Conservation (phyloP, 2,329 filamentous ascomycete species). For the Oidium heveae region DNA sequence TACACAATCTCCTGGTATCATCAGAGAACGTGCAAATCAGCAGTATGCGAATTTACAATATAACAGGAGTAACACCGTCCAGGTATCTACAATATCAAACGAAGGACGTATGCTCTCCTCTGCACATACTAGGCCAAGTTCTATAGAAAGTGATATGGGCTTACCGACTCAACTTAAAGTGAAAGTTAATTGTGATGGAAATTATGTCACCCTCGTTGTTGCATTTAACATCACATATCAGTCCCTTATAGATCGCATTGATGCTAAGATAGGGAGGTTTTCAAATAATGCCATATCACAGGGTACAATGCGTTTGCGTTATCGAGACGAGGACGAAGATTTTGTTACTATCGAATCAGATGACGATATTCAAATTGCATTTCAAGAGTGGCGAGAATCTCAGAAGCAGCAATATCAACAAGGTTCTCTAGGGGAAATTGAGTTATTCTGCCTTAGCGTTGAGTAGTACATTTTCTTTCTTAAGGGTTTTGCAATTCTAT, state of each 20-base stretch:
- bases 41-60: slow-evolving; percentile 14
- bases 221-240: slow-evolving; percentile 89
- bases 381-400: slow-evolving; percentile 78
- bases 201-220: slow-evolving; percentile 87
- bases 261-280: slow-evolving; percentile 75
- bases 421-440: slow-evolving; percentile 66
- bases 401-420: slow-evolving; percentile 32
- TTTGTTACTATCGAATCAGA: slow-evolving; percentile 85
- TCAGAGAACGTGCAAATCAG: slow-evolving; percentile 27
- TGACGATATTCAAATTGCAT: slow-evolving; percentile 87
- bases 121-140: slow-evolving; percentile 13
- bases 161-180: slow-evolving; percentile 67
- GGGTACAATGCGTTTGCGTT: slow-evolving; percentile 65
- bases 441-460: slow-evolving; percentile 47
- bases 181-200: slow-evolving; percentile 77
- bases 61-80: slow-evolving; percentile 8
- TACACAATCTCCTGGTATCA: slow-evolving; percentile 44
- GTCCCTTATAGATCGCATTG: slow-evolving; percentile 80
- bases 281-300: slow-evolving; percentile 63
- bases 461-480: slow-evolving; percentile 6
- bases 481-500: not conserved
- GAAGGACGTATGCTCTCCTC: slow-evolving; percentile 21
- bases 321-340: slow-evolving; percentile 78
- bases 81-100: slow-evolving; percentile 12
- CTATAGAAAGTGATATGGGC: slow-evolving; percentile 22